These are phyloP conservation scores for Russula lepida DNA, from an alignment of 768 basidiomycete genomes.

Conservation along the genomic window DNA sequence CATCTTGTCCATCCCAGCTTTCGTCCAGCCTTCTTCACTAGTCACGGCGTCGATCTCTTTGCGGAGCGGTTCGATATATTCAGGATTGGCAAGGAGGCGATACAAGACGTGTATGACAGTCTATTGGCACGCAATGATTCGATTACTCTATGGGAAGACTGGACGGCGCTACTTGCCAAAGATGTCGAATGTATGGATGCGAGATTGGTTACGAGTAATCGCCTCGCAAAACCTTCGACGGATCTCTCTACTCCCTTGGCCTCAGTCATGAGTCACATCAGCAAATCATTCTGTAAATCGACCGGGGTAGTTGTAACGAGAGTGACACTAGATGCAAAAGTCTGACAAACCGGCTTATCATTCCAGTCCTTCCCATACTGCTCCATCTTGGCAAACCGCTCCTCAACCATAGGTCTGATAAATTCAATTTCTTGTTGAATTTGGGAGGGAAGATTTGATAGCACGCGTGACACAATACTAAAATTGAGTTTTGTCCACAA, in stretches of 20 bases:
- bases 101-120: conserved; percentile 16
- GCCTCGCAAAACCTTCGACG: conserved; percentile 24
- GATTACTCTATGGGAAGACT: neutral
- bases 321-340: neutral
- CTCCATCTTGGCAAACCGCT: neutral
- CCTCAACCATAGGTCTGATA: conserved; percentile 2
- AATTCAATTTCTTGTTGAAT: neutral
- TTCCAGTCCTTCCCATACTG: neutral
- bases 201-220: conserved; percentile 34
- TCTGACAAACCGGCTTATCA: neutral
- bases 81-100: conserved; percentile 21
- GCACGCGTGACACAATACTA: neutral
- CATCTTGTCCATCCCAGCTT: conserved; percentile 19
- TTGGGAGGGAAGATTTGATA: neutral
- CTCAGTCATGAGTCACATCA: conserved; percentile 36
- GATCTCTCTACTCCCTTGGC: conserved; percentile 26
- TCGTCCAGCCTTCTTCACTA: conserved; percentile 8
- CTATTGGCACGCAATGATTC: neutral
- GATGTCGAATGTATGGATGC: conserved; percentile 31
- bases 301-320: neutral
- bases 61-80: conserved; percentile 23
- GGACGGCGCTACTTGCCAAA: conserved; percentile 21
- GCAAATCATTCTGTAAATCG: conserved; percentile 30
- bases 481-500: neutral
- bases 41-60: conserved; percentile 21